These are phyloP conservation scores for Multifurca ochricompacta DNA, from an alignment of 768 basidiomycete species.

Conservation along the genomic window DNA sequence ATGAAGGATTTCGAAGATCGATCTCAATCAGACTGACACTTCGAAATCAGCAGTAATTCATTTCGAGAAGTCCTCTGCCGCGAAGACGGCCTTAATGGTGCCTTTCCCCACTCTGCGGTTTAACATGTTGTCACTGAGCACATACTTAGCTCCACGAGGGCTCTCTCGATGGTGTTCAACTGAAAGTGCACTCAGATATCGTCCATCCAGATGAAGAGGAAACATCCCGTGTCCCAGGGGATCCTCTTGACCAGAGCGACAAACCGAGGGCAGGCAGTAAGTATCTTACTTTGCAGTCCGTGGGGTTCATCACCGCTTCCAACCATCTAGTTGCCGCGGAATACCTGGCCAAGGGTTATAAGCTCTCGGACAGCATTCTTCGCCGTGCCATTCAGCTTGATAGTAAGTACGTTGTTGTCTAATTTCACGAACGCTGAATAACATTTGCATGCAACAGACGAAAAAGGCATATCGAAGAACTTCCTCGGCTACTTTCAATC, in stretches of 20 bases:
- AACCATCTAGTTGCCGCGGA: conserved; percentile 70
- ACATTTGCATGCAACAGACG: conserved; percentile 33
- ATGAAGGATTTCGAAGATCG: conserved; percentile 58
- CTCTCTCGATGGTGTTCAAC: conserved; percentile 59
- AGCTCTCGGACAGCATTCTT: conserved; percentile 69
- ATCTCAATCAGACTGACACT: conserved; percentile 38
- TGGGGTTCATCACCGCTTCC: background rate
- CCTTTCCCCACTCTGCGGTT: background rate
- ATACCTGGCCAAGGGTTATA: conserved; percentile 87
- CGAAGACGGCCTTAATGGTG: conserved; percentile 81
- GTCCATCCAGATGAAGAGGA: conserved; percentile 51
- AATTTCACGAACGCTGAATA: background rate
- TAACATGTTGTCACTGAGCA: background rate
- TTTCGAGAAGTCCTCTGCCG: conserved; percentile 80
- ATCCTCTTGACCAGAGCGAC: conserved; percentile 68
- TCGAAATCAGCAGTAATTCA: conserved; percentile 56
- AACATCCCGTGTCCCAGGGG: conserved; percentile 30
- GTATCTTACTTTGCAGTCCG: conserved; percentile 22
- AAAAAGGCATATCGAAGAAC: conserved; percentile 80
- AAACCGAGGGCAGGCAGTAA: conserved; percentile 84
- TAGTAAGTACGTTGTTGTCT: conserved; percentile 31
- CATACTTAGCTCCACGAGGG: conserved; percentile 58
- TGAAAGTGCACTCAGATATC: conserved; percentile 64
- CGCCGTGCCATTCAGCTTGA: conserved; percentile 78
- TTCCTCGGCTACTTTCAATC: conserved; percentile 75